Percentiles rank a stretch among this genome's conserved stretches.
phyloP scores from a whole-genome alignment of 441 rosid species.

The Pelargonium australe region DNA sequence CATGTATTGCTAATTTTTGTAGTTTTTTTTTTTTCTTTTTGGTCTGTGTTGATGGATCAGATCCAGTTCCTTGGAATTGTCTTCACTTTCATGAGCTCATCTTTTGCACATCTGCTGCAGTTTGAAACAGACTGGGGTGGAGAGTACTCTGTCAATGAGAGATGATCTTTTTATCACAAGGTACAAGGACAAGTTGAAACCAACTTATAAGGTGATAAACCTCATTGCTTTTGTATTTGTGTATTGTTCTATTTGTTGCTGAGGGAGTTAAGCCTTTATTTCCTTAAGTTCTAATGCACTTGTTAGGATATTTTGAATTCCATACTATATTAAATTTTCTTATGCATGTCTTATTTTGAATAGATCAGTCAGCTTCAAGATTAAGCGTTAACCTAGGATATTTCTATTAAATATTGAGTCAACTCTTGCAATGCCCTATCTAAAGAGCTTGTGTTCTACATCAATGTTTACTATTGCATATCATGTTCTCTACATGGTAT shows the following conservation, averaged over 20 bases:
- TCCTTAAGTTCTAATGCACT: too few species aligned
- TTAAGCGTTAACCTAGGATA: too few species aligned
- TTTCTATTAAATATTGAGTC: too few species aligned
- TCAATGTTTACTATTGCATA: too few species aligned
- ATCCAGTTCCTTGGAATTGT: not conserved
- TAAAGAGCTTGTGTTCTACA: too few species aligned
- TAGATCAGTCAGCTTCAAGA: too few species aligned
- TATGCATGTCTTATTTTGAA: too few species aligned
- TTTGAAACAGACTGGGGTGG: slow-evolving; percentile 76
- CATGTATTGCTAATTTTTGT: slow-evolving; percentile 47
- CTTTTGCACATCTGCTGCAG: slow-evolving; percentile 31
- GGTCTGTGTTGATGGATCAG: not conserved
- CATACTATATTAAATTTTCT: too few species aligned
- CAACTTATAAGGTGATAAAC: slow-evolving; percentile 62
- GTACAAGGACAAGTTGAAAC: slow-evolving; percentile 84
- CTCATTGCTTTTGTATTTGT: not conserved
- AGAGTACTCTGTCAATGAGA: slow-evolving; percentile 50
- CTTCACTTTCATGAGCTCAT: slow-evolving; percentile 7
- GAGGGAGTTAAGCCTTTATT: too few species aligned
- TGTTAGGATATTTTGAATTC: too few species aligned
- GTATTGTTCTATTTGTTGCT: not conserved
- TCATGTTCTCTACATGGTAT: too few species aligned
- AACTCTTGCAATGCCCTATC: too few species aligned
- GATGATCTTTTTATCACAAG: slow-evolving; percentile 73
- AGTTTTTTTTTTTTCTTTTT: not conserved